A percentile compares a stretch with the other conserved stretches of the same genome.
phyloP scores from a whole-genome alignment of 257 asterid genomes.

The Galeopsis tetrahit region DNA sequence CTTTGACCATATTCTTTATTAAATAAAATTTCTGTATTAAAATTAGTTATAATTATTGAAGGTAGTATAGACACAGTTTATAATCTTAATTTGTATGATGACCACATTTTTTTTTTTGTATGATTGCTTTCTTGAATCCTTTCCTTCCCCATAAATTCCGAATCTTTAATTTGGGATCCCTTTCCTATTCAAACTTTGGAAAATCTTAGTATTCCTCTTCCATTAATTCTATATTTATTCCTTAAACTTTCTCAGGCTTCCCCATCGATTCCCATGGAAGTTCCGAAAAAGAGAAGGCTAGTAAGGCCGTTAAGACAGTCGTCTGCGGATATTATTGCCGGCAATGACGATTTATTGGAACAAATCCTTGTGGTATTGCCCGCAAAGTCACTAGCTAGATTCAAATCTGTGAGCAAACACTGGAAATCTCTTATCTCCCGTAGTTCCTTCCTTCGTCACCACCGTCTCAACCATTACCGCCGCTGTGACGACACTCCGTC shows the following conservation, averaged over 20 bases:
- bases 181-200: no score
- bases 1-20: no score
- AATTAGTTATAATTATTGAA: no score
- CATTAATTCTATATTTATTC: no score
- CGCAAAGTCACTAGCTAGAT: background rate
- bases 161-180: no score
- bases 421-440: conserved; percentile 17
- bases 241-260: no score
- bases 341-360: conserved; percentile 4
- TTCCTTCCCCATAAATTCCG: no score
- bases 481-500: background rate
- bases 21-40: no score
- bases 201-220: background rate
- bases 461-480: background rate
- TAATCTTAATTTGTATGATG: no score
- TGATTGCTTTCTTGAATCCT: no score
- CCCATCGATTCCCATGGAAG: background rate
- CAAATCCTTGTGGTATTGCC: conserved; percentile 21
- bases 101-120: no score
- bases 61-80: no score
- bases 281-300: background rate
- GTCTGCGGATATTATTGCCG: conserved; percentile 22
- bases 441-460: background rate
- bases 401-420: conserved; percentile 24
- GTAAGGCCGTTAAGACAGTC: background rate